These are phyloP conservation scores for Alloteropsis semialata DNA, from an alignment of 176 grass and related monocot species.

Conservation along the genomic window DNA sequence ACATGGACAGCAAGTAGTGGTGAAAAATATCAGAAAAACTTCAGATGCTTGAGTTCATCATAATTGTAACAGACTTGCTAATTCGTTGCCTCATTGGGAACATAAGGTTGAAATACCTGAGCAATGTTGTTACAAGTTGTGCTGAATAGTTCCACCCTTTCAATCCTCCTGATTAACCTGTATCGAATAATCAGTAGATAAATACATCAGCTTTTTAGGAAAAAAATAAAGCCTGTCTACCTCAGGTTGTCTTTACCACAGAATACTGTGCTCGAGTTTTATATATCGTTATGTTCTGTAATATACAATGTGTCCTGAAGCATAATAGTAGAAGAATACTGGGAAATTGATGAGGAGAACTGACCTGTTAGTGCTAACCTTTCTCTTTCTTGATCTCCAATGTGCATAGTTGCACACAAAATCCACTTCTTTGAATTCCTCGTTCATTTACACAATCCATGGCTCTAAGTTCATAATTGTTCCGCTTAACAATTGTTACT, in stretches of 20 bases:
- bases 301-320: neutral
- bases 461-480: neutral
- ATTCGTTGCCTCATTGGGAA: neutral
- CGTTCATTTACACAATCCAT: neutral
- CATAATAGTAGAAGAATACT: neutral
- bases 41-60: neutral
- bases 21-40: conserved; percentile 26
- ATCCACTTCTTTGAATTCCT: neutral
- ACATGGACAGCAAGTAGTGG: neutral
- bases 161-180: neutral
- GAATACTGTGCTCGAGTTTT: neutral
- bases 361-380: neutral
- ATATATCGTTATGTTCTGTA: neutral
- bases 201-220: neutral
- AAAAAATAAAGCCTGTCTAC: neutral
- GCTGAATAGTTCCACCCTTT: neutral
- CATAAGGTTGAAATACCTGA: neutral
- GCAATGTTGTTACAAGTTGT: neutral
- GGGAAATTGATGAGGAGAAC: neutral
- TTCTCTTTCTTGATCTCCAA: neutral
- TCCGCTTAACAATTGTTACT: neutral
- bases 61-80: neutral
- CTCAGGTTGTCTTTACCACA: neutral
- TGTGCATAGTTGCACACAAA: neutral
- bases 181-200: neutral